Conservation (phyloP, 306 rosid species). For the Urtica urens region DNA sequence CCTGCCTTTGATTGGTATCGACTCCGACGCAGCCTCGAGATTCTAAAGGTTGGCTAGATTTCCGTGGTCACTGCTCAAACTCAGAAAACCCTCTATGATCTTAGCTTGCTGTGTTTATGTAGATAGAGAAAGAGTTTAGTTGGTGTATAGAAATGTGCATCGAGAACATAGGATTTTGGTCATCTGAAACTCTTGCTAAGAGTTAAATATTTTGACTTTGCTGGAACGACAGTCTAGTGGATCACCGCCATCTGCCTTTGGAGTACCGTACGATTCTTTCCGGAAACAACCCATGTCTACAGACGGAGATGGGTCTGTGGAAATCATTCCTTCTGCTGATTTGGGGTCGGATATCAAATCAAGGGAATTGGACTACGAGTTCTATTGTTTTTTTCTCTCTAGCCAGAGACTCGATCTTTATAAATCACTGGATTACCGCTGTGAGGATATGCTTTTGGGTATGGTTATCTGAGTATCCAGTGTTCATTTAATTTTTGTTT, state of each 20-base stretch:
- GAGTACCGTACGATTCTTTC: conserved; percentile 74
- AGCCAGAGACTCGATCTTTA: conserved; percentile 63
- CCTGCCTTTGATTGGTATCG: conserved; percentile 78
- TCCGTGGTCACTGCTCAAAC: conserved; percentile 6
- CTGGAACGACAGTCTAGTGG: conserved; percentile 87
- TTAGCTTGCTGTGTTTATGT: no score
- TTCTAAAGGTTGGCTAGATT: conserved; percentile 51
- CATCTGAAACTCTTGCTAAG: no score
- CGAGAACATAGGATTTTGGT: no score
- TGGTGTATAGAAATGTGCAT: no score
- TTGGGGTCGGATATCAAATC: conserved; percentile 26
- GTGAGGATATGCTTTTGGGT: conserved; percentile 93
- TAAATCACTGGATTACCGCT: conserved; percentile 57
- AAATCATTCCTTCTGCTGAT: conserved; percentile 17
- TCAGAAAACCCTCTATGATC: conserved; percentile 1
- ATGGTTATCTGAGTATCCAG: conserved; percentile 4
- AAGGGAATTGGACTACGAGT: conserved; percentile 65
- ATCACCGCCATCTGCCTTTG: conserved; percentile 94
- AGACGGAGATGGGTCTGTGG: conserved; percentile 31
- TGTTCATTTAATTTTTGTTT: neutral
- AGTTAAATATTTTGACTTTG: conserved; percentile 19
- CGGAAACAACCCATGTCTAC: conserved; percentile 37
- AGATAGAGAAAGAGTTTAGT: no score
- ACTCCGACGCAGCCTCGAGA: conserved; percentile 78
- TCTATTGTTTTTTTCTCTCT: conserved; percentile 77